Evolutionary conservation across 1,284 basidiomycete genomes (phyloP).

Genomic region (Ganoderma boninense): DNA sequence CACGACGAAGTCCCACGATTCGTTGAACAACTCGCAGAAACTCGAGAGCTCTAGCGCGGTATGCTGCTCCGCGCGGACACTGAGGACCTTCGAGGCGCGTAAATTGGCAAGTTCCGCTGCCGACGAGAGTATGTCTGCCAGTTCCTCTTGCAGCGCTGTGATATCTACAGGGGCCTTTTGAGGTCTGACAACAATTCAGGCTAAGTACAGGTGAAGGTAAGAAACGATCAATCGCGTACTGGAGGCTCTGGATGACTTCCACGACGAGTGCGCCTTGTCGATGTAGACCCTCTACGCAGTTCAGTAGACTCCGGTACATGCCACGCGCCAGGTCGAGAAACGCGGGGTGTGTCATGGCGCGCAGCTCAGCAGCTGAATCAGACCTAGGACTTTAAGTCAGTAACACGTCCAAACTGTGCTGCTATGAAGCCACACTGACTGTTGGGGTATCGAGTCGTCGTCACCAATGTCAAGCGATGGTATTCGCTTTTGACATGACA

Average conservation of each 20-base stretch:
- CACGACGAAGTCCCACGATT: constrained; percentile 91
- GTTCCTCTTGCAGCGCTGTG: constrained; percentile 61
- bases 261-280: constrained; percentile 69
- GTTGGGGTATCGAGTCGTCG: constrained; percentile 50
- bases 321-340: constrained; percentile 72
- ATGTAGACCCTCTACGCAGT: constrained; percentile 77
- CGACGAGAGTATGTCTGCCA: constrained; percentile 80
- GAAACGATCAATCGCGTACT: constrained; percentile 43
- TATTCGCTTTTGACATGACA: constrained; percentile 52
- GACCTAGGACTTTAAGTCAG: constrained; percentile 29
- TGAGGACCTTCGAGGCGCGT: constrained; percentile 81
- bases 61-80: constrained; percentile 82
- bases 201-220: not conserved
- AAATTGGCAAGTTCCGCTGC: constrained; percentile 87
- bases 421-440: constrained; percentile 28
- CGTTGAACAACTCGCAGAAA: constrained; percentile 86
- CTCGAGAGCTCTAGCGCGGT: constrained; percentile 73
- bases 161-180: constrained; percentile 49
- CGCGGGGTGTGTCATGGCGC: constrained; percentile 71
- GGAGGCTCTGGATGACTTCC: constrained; percentile 63
- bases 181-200: constrained; percentile 41
- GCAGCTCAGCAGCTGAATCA: constrained; percentile 63
- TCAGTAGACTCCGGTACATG: constrained; percentile 75
- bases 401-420: not conserved
- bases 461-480: constrained; percentile 65